Evolutionary conservation across 768 basidiomycete species (phyloP).

Genomic region (Asterophora parasitica): DNA sequence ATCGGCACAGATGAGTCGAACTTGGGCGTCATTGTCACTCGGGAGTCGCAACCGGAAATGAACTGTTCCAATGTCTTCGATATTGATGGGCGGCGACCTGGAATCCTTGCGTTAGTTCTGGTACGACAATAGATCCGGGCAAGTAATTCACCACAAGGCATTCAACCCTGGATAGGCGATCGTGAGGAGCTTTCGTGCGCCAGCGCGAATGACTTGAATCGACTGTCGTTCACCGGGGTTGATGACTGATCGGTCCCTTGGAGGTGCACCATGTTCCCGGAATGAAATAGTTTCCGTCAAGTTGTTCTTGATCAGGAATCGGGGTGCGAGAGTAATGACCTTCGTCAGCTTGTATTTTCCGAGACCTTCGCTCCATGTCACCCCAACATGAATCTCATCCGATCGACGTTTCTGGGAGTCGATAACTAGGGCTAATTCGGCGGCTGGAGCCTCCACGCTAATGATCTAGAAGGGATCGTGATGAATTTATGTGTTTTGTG

Average conservation of each 20-base stretch:
- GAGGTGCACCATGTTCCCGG: conserved; percentile 78
- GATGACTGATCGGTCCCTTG: conserved; percentile 55
- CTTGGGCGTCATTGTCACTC: conserved; percentile 27
- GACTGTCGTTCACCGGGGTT: conserved; percentile 65
- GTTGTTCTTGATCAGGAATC: conserved; percentile 87
- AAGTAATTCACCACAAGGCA: conserved; percentile 60
- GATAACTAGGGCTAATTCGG: conserved; percentile 80
- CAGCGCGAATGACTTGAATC: conserved; percentile 60
- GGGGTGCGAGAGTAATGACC: conserved; percentile 85
- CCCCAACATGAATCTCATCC: conserved; percentile 73
- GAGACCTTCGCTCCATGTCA: conserved; percentile 91
- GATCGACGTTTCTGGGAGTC: conserved; percentile 55
- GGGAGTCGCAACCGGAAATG: conserved; percentile 62
- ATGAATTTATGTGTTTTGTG: no score
- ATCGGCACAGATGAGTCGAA: conserved; percentile 67
- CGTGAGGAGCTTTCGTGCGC: conserved; percentile 71
- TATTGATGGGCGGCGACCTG: conserved; percentile 91
- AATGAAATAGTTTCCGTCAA: conserved; percentile 65
- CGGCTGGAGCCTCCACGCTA: conserved; percentile 86
- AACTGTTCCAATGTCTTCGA: conserved; percentile 84
- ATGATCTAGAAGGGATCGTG: conserved; percentile 45
- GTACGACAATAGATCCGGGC: not conserved
- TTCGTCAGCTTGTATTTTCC: conserved; percentile 97
- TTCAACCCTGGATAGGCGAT: conserved; percentile 84
- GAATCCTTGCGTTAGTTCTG: not conserved